These are phyloP conservation scores for Dactylonectria estremocensis DNA, from an alignment of 2,329 filamentous ascomycete genomes.

Conservation along the genomic window DNA sequence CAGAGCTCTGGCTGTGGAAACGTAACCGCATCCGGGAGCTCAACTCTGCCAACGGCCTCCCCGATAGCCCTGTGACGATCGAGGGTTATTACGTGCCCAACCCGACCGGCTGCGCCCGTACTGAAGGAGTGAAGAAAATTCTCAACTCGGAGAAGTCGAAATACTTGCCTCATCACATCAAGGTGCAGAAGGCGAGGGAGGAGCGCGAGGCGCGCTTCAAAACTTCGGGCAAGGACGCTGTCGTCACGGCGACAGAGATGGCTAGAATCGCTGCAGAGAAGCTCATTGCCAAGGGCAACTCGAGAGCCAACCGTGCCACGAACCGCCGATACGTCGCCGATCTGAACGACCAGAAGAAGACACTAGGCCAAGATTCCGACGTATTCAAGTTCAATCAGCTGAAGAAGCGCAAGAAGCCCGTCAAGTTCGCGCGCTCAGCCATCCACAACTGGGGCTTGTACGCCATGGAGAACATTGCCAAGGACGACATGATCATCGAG, in stretches of 20 bases:
- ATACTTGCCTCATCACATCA: slow-evolving; percentile 97
- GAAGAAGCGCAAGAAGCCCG: slow-evolving; percentile 99
- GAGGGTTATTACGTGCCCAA: slow-evolving; percentile 88
- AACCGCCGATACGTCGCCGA: slow-evolving; percentile 96
- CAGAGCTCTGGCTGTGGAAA: slow-evolving; percentile 71
- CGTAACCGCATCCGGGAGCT: slow-evolving; percentile 70
- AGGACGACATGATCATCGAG: slow-evolving; percentile 99
- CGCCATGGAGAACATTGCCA: slow-evolving; percentile 95
- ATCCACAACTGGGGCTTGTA: slow-evolving; percentile 99
- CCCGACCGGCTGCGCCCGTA: slow-evolving; percentile 86
- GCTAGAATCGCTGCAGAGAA: slow-evolving; percentile 85
- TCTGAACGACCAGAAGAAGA: slow-evolving; percentile 94
- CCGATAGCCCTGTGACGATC: slow-evolving; percentile 60
- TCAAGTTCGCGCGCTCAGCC: slow-evolving; percentile 96
- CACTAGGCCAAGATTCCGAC: slow-evolving; percentile 86
- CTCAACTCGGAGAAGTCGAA: slow-evolving; percentile 98
- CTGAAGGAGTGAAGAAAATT: slow-evolving; percentile 95
- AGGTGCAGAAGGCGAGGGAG: slow-evolving; percentile 91
- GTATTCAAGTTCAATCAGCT: slow-evolving; percentile 98
- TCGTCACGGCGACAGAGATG: slow-evolving; percentile 77
- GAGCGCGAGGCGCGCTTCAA: slow-evolving; percentile 85
- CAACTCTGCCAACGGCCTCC: slow-evolving; percentile 57
- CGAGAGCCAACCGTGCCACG: slow-evolving; percentile 93
- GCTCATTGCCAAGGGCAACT: slow-evolving; percentile 87
- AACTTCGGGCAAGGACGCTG: slow-evolving; percentile 77